phyloP scores from a whole-genome alignment of 2,329 filamentous ascomycete species.

The Fusarium graminum region DNA sequence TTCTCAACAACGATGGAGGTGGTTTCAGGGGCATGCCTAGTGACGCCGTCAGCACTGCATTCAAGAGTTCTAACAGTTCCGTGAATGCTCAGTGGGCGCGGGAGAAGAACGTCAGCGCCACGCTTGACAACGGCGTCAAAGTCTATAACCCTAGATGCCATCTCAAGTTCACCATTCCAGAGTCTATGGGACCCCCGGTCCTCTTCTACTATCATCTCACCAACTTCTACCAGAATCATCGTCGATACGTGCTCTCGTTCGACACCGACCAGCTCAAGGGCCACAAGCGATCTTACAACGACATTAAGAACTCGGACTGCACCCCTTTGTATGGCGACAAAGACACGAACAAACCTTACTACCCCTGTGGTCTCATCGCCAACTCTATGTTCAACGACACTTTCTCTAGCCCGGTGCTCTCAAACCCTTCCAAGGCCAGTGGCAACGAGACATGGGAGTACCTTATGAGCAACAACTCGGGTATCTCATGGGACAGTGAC shows the following conservation, averaged over 20 bases:
- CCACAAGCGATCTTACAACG: conserved; percentile 67
- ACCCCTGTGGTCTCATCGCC: conserved; percentile 94
- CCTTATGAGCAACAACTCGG: conserved; percentile 77
- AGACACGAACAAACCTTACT: conserved; percentile 75
- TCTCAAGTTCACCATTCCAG: conserved; percentile 82
- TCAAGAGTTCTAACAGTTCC: conserved; percentile 68
- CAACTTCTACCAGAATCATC: conserved; percentile 99
- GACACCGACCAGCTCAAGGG: conserved; percentile 85
- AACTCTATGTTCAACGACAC: conserved; percentile 98
- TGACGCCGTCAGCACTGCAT: conserved; percentile 73
- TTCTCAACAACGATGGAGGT: conserved; percentile 47
- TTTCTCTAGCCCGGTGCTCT: conserved; percentile 75
- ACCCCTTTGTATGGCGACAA: conserved; percentile 74
- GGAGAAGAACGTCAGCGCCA: conserved; percentile 56
- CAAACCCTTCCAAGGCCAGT: conserved; percentile 57
- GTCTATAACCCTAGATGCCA: conserved; percentile 71
- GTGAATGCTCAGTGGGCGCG: conserved; percentile 60
- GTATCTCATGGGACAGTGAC: conserved; percentile 91
- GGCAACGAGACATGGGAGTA: conserved; percentile 67
- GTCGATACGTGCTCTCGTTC: conserved; percentile 93
- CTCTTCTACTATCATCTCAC: conserved; percentile 95
- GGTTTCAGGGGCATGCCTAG: conserved; percentile 66
- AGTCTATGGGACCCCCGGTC: conserved; percentile 83
- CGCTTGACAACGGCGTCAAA: conserved; percentile 48
- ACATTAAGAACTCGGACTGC: conserved; percentile 78